Evolutionary conservation across 352 stramenopile genomes (phyloP).

Genomic region (Phytopythium mirpurense): DNA sequence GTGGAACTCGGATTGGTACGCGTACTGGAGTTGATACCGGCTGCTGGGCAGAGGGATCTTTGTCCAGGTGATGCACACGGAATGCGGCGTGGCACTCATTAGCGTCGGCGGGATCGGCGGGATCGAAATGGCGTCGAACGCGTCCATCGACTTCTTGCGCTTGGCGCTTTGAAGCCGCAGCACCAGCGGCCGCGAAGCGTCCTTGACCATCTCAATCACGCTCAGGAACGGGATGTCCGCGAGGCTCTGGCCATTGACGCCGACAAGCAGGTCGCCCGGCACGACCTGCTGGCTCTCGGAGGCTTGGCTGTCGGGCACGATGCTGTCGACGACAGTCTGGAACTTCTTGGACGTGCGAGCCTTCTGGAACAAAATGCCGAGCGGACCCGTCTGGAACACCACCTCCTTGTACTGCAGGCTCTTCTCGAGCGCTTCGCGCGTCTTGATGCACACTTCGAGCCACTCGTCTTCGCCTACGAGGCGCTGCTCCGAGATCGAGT

Average conservation of each 20-base stretch:
- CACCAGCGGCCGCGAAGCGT: constrained; percentile 54
- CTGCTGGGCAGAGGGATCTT: constrained; percentile 27
- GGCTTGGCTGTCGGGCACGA: constrained; percentile 77
- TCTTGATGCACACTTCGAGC: constrained; percentile 64
- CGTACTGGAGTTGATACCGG: constrained; percentile 63
- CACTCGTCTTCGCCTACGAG: constrained; percentile 62
- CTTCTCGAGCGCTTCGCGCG: constrained; percentile 43
- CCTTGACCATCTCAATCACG: constrained; percentile 77
- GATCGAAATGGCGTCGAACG: constrained; percentile 51
- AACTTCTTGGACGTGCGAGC: constrained; percentile 59
- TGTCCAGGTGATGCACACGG: constrained; percentile 58
- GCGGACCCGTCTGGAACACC: constrained; percentile 55
- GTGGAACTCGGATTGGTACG: constrained; percentile 50
- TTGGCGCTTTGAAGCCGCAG: constrained; percentile 67
- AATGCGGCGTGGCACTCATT: constrained; percentile 55
- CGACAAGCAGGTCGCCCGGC: constrained; percentile 64
- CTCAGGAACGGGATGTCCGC: constrained; percentile 54
- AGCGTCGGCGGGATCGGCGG: constrained; percentile 56
- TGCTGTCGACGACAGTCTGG: constrained; percentile 71
- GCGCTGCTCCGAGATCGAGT: constrained; percentile 22
- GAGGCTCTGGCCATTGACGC: constrained; percentile 69
- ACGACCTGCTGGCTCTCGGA: constrained; percentile 61
- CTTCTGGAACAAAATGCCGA: constrained; percentile 80
- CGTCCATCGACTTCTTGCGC: constrained; percentile 33
- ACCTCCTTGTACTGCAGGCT: constrained; percentile 57